phyloP scores from a whole-genome alignment of 2,329 filamentous ascomycete genomes.

The Blastomyces gilchristii region DNA sequence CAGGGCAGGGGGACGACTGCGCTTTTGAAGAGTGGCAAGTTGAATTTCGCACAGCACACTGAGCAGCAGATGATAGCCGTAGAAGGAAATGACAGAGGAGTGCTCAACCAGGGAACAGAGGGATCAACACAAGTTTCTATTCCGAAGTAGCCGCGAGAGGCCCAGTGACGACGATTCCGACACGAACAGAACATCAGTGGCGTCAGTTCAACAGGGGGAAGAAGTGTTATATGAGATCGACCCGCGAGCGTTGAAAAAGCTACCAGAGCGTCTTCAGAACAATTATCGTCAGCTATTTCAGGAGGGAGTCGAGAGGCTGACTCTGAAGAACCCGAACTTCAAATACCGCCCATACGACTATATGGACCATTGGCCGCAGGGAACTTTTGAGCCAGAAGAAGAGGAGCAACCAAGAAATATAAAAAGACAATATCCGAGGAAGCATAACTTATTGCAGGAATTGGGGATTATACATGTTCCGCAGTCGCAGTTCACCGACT shows the following conservation, averaged over 20 bases:
- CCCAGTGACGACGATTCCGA: conserved; percentile 2
- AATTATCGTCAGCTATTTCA: conserved; percentile 23
- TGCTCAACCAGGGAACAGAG: not conserved
- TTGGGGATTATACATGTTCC: not conserved
- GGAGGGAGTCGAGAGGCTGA: conserved; percentile 18
- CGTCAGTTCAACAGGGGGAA: conserved; percentile 18
- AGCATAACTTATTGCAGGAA: not conserved
- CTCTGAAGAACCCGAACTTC: conserved; percentile 12
- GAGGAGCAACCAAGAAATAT: not conserved
- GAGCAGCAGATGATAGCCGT: not conserved
- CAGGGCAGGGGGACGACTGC: not conserved
- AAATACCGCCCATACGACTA: conserved; percentile 9
- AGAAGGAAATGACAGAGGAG: conserved; percentile 3
- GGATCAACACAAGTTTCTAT: not conserved
- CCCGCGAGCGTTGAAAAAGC: conserved; percentile 19
- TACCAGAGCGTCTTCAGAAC: conserved; percentile 20
- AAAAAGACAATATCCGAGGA: not conserved
- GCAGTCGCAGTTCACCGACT: not conserved
- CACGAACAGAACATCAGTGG: not conserved
- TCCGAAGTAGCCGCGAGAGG: not conserved
- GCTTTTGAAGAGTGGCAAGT: not conserved
- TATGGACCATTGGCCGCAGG: conserved; percentile 1
- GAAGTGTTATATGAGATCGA: conserved; percentile 24
- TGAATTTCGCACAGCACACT: not conserved
- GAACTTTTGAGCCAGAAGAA: not conserved